Evolutionary conservation across 768 basidiomycete genomes (phyloP).

Genomic region (Hericium alpestre): DNA sequence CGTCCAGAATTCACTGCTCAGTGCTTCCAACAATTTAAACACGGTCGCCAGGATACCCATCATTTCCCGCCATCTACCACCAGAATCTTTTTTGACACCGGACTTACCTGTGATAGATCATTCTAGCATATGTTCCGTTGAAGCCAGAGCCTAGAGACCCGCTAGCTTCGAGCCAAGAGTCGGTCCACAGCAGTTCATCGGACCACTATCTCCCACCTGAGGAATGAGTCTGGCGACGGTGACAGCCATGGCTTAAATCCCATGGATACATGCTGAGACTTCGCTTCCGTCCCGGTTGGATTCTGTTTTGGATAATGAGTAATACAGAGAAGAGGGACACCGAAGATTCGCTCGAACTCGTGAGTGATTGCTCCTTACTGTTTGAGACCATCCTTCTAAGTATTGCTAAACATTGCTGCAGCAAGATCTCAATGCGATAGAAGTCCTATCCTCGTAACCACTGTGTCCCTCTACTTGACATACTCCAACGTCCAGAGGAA

Average conservation of each 20-base stretch:
- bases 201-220: neutral
- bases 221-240: conserved; percentile 6
- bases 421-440: neutral
- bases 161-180: too few species aligned
- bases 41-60: too few species aligned
- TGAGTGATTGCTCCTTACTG: too few species aligned
- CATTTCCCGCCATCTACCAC: neutral
- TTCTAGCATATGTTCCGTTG: too few species aligned
- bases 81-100: too few species aligned
- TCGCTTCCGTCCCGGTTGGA: conserved; percentile 10
- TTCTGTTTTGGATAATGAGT: conserved; percentile 7
- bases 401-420: neutral
- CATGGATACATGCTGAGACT: conserved; percentile 13
- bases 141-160: too few species aligned
- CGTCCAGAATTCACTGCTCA: neutral
- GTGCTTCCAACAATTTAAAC: too few species aligned
- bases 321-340: neutral
- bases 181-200: too few species aligned
- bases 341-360: neutral
- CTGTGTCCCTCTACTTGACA: conserved; percentile 17
- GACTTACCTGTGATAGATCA: too few species aligned
- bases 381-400: too few species aligned
- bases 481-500: conserved; percentile 11
- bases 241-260: conserved; percentile 6
- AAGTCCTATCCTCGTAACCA: conserved; percentile 18